These are phyloP conservation scores for Diphasiastrum complanatum DNA, from an alignment of 83 land plant species.

Conservation along the genomic window DNA sequence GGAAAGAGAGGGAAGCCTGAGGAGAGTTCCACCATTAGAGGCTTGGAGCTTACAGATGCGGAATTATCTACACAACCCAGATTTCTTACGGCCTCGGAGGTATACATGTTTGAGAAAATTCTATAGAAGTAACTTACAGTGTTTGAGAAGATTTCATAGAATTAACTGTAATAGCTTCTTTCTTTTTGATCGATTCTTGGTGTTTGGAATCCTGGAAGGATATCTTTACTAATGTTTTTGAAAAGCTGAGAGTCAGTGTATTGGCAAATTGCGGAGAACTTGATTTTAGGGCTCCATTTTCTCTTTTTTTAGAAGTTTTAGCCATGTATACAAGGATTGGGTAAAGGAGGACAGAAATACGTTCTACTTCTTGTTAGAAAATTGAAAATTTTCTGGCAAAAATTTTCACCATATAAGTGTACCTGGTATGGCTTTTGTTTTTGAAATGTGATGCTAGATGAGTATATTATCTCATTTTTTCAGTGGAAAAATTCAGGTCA, in stretches of 20 bases:
- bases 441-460: neutral
- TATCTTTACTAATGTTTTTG: neutral
- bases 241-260: too few species aligned
- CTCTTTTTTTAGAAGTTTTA: too few species aligned
- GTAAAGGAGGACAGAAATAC: too few species aligned
- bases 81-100: conserved; percentile 29
- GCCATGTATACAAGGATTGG: too few species aligned
- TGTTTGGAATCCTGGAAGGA: neutral
- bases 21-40: neutral
- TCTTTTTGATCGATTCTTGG: conserved; percentile 1
- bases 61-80: conserved; percentile 9
- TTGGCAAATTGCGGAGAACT: too few species aligned
- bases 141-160: too few species aligned
- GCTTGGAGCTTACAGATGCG: neutral
- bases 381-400: too few species aligned
- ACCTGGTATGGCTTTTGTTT: neutral
- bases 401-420: neutral
- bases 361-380: too few species aligned
- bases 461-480: neutral
- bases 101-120: neutral
- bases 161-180: too few species aligned
- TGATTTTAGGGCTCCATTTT: too few species aligned
- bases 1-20: neutral
- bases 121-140: neutral
- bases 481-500: conserved; percentile 38